Percentiles rank a stretch among this genome's conserved stretches.
Evolutionary conservation across 352 stramenopile species (phyloP).

Genomic region (Globisporangium orthogonon): DNA sequence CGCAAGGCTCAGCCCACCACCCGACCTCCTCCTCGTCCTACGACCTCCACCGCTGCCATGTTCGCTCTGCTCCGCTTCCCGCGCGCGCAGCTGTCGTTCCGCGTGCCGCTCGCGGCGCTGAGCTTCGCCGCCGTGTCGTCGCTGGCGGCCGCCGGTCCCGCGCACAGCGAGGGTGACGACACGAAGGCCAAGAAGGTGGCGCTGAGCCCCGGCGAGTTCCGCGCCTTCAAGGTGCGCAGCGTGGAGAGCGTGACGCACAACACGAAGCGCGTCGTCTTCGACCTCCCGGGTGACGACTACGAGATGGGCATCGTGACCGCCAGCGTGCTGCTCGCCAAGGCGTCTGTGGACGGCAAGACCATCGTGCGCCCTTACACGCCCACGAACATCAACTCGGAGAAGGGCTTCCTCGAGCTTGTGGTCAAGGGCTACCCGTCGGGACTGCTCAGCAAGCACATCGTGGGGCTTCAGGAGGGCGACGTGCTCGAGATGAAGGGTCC

Average conservation of each 20-base stretch:
- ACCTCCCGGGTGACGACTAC: conserved; percentile 44
- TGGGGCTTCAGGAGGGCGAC: conserved; percentile 79
- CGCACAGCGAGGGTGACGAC: conserved; percentile 17
- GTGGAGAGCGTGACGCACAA: conserved; percentile 70
- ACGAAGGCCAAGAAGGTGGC: conserved; percentile 40
- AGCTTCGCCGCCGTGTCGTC: conserved; percentile 34
- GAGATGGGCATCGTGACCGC: conserved; percentile 59
- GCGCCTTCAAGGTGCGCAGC: conserved; percentile 65
- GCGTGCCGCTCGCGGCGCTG: conserved; percentile 25
- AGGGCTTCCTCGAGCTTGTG: conserved; percentile 80
- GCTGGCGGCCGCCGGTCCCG: conserved; percentile 15
- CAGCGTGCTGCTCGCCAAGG: conserved; percentile 58
- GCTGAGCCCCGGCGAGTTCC: conserved; percentile 60
- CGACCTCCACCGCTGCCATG: background rate
- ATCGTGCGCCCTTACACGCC: conserved; percentile 87
- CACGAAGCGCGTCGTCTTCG: conserved; percentile 76
- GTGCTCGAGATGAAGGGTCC: conserved; percentile 88
- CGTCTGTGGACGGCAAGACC: conserved; percentile 66
- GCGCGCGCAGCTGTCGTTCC: conserved; percentile 27
- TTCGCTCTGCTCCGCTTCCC: conserved; percentile 39
- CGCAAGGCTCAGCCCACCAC: background rate
- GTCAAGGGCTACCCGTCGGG: conserved; percentile 88
- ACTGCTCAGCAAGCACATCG: conserved; percentile 83
- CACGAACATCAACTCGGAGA: conserved; percentile 77
- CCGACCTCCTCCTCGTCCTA: no score